A percentile compares a stretch with the other conserved stretches of the same genome.
These are phyloP conservation scores for Amylocarpus encephaloides DNA, from an alignment of 2,329 filamentous ascomycete genomes.

Conservation along the genomic window DNA sequence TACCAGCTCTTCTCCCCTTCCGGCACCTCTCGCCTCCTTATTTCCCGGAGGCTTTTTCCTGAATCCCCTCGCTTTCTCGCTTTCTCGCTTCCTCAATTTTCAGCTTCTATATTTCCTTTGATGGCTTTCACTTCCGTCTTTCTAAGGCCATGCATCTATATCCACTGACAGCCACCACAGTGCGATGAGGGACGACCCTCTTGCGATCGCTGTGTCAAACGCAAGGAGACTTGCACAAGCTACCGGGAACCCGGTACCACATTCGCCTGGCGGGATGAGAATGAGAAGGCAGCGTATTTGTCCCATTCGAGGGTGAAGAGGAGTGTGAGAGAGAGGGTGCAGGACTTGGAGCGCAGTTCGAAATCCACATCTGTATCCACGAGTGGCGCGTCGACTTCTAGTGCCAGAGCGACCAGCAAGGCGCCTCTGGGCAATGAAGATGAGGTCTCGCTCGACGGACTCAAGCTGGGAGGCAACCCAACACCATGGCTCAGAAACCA, in stretches of 20 bases:
- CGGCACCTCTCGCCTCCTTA: background rate
- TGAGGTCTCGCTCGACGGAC: background rate
- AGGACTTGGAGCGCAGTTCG: background rate
- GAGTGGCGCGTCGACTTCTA: background rate
- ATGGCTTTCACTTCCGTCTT: no score
- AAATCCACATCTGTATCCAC: background rate
- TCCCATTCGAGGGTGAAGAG: background rate
- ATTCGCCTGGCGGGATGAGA: background rate
- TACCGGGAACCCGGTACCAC: background rate
- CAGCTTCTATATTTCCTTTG: no score
- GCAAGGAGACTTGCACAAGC: background rate
- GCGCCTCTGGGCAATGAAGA: background rate
- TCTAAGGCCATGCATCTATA: no score
- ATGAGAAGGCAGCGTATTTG: background rate
- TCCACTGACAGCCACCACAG: background rate
- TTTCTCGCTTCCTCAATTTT: no score
- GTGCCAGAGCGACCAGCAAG: background rate
- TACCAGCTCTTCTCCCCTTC: background rate
- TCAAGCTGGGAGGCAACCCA: background rate
- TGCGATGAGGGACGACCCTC: background rate
- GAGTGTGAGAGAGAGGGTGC: no score
- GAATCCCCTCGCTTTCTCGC: no score
- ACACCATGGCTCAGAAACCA: slow-evolving; percentile 26
- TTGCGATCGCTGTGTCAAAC: background rate
- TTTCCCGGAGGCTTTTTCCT: no score